Conservation (phyloP, 495 filamentous ascomycete genomes). For the Glonium stellatum region DNA sequence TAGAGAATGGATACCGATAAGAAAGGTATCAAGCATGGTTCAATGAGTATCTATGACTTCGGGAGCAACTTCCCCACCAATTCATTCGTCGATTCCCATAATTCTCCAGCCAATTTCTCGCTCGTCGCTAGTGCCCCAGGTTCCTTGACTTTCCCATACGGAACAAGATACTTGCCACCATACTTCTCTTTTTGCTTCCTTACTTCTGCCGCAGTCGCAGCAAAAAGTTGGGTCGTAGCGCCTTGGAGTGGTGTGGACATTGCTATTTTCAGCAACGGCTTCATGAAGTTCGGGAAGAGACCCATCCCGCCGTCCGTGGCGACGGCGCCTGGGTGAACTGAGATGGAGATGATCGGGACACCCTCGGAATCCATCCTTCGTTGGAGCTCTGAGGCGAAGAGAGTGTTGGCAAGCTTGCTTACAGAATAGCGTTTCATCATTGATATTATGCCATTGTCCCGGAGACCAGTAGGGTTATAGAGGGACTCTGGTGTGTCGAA, state of each 20-base stretch:
- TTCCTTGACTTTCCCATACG: slow-evolving; percentile 11
- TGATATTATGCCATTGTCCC: not conserved
- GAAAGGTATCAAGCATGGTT: too few species aligned
- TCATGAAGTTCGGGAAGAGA: not conserved
- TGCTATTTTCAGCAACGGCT: not conserved
- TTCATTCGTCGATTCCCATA: slow-evolving; percentile 19
- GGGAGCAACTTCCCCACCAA: not conserved
- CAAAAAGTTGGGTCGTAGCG: slow-evolving; percentile 19
- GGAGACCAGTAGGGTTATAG: not conserved
- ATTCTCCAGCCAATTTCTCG: slow-evolving; percentile 7
- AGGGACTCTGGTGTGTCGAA: slow-evolving; percentile 2
- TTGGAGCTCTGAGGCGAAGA: slow-evolving; percentile 27
- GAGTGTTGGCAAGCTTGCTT: slow-evolving; percentile 24
- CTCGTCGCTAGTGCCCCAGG: slow-evolving; percentile 5
- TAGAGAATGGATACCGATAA: too few species aligned
- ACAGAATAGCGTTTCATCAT: slow-evolving; percentile 11
- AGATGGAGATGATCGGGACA: slow-evolving; percentile 15
- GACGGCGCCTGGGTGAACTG: slow-evolving; percentile 20
- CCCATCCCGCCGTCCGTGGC: slow-evolving; percentile 11
- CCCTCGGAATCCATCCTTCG: slow-evolving; percentile 16
- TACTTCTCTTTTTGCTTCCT: slow-evolving; percentile 13
- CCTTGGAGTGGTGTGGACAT: slow-evolving; percentile 9
- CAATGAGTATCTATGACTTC: too few species aligned
- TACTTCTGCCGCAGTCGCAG: slow-evolving; percentile 17
- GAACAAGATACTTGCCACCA: slow-evolving; percentile 17